phyloP scores from a whole-genome alignment of 2,329 filamentous ascomycete species.

The Didymellaceae sp. region DNA sequence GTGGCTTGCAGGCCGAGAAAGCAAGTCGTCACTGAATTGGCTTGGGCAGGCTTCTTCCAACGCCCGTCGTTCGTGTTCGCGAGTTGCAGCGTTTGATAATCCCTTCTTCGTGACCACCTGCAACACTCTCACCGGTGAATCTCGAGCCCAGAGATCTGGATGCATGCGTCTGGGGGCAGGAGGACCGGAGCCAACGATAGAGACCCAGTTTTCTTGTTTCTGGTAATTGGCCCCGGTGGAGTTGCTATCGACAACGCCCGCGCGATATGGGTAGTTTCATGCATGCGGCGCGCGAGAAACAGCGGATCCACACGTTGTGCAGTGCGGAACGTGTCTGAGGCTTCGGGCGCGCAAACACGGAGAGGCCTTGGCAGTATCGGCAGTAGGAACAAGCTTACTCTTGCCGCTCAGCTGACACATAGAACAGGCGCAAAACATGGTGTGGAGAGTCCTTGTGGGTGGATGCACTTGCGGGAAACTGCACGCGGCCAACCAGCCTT shows the following conservation, averaged over 20 bases:
- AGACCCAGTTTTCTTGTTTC: neutral
- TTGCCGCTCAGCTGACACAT: constrained; percentile 15
- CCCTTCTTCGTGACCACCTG: neutral
- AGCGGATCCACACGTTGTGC: constrained; percentile 10
- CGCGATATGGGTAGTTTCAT: neutral
- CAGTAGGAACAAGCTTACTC: neutral
- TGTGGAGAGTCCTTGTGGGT: constrained; percentile 6
- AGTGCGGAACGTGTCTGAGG: constrained; percentile 9
- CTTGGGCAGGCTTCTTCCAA: constrained; percentile 44
- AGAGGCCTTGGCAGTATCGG: constrained; percentile 12
- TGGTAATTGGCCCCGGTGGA: neutral
- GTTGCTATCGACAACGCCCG: constrained; percentile 3
- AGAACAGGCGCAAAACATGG: constrained; percentile 4
- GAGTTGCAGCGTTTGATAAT: constrained; percentile 5
- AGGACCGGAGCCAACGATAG: constrained; percentile 1
- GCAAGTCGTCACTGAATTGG: constrained; percentile 36
- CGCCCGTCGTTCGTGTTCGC: constrained; percentile 19
- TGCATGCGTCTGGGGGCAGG: neutral
- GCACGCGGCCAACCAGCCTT: constrained; percentile 10
- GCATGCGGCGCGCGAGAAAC: constrained; percentile 11
- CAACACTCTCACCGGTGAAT: constrained; percentile 10
- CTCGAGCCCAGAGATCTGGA: constrained; percentile 1
- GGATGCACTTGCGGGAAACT: constrained; percentile 4
- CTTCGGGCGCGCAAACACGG: constrained; percentile 5
- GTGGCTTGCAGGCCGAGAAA: constrained; percentile 25